Conservation (phyloP, 805 yeast genomes). For the Kluyveromyces aestuarii region DNA sequence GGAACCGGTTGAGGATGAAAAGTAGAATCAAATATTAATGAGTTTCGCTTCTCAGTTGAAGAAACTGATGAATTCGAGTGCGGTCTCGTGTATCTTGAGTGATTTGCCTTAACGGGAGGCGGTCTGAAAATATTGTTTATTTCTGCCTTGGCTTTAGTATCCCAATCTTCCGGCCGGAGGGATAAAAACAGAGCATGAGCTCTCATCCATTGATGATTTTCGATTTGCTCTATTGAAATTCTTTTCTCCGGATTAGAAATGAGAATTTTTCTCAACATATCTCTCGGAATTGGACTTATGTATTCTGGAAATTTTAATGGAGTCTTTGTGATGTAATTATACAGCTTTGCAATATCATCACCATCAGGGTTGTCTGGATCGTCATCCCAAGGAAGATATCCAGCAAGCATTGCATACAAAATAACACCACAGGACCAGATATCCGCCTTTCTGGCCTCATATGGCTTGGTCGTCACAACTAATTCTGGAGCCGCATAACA, state of each 20-base stretch:
- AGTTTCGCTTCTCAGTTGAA: slow-evolving; percentile 32
- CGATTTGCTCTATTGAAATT: slow-evolving; percentile 55
- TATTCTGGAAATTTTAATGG: slow-evolving; percentile 94
- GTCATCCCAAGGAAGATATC: slow-evolving; percentile 95
- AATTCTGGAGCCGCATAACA: slow-evolving; percentile 98
- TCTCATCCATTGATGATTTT: slow-evolving; percentile 83
- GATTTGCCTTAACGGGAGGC: slow-evolving; percentile 11
- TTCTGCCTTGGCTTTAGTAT: slow-evolving; percentile 32
- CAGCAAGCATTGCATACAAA: slow-evolving; percentile 92
- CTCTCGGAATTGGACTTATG: slow-evolving; percentile 83
- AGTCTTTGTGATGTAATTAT: slow-evolving; percentile 84
- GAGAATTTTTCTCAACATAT: slow-evolving; percentile 71
- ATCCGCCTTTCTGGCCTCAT: slow-evolving; percentile 89
- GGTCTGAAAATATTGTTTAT: slow-evolving; percentile 30
- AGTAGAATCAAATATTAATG: slow-evolving; percentile 26
- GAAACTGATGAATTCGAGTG: slow-evolving; percentile 30
- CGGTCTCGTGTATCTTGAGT: slow-evolving; percentile 15
- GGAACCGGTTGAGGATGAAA: slow-evolving; percentile 46
- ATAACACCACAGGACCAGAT: slow-evolving; percentile 97
- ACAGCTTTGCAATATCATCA: slow-evolving; percentile 81
- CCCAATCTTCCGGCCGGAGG: slow-evolving; percentile 89
- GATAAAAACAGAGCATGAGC: slow-evolving; percentile 76
- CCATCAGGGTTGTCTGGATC: slow-evolving; percentile 97
- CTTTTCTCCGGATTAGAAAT: slow-evolving; percentile 81
- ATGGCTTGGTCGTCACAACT: slow-evolving; percentile 78